A percentile compares a stretch with the other conserved stretches of the same genome.
Evolutionary conservation across 1,284 basidiomycete genomes (phyloP).

Genomic region (Volvariella volvacea): DNA sequence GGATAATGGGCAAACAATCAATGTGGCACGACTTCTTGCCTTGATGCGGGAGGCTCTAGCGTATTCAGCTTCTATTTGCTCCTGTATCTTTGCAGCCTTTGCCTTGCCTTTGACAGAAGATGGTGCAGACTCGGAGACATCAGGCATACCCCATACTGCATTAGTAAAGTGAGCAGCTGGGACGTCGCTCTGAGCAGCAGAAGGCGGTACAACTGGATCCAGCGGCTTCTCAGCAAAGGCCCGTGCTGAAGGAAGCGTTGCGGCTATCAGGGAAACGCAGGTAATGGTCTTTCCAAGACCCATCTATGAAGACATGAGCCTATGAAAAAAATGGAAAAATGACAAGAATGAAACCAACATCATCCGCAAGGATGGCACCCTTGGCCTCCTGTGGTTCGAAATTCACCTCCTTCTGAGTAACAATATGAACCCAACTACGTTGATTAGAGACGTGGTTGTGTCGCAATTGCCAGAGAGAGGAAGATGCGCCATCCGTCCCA

Average conservation of each 20-base stretch:
- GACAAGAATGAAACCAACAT: conserved; percentile 50
- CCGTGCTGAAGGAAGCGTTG: conserved; percentile 69
- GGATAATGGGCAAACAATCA: conserved; percentile 96
- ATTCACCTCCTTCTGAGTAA: conserved; percentile 74
- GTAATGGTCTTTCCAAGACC: conserved; percentile 98
- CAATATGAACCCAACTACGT: conserved; percentile 71
- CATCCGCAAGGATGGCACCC: conserved; percentile 90
- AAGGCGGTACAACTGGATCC: conserved; percentile 33
- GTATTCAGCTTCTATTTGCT: conserved; percentile 64
- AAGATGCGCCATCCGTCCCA: conserved; percentile 46
- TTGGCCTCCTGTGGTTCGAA: conserved; percentile 73
- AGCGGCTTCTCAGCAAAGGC: conserved; percentile 60
- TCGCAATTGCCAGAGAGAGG: conserved; percentile 73
- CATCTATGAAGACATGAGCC: conserved; percentile 54
- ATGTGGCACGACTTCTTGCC: conserved; percentile 78
- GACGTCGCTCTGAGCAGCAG: conserved; percentile 28
- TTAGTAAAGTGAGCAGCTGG: conserved; percentile 65
- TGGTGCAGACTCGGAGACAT: conserved; percentile 22
- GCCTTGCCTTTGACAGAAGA: conserved; percentile 50
- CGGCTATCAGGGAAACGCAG: conserved; percentile 85
- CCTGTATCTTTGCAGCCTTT: conserved; percentile 56
- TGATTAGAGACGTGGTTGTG: conserved; percentile 44
- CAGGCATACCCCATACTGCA: conserved; percentile 80
- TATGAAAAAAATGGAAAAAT: conserved; percentile 9
- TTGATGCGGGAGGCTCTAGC: conserved; percentile 69